Conservation (phyloP, 257 asterid species). For the Mitragyna speciosa region DNA sequence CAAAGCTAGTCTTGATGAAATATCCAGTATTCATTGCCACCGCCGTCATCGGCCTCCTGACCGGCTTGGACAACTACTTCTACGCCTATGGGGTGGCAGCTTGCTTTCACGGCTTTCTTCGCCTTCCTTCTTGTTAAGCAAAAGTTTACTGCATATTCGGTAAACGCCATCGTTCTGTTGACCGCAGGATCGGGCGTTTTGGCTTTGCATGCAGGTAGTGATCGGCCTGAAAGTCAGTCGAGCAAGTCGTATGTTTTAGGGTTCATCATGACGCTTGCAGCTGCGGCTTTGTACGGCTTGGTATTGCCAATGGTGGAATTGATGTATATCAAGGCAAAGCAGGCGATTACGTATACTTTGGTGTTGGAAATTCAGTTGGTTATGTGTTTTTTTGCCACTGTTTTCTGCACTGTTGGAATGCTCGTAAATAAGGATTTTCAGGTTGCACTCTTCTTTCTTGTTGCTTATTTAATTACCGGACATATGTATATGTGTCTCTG, state of each 20-base stretch:
- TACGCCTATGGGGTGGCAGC: conserved; percentile 22
- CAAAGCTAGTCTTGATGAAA: conserved; percentile 22
- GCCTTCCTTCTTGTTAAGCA: conserved; percentile 34
- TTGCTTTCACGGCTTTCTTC: conserved; percentile 26
- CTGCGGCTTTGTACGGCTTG: conserved; percentile 29
- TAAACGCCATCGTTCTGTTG: conserved; percentile 27
- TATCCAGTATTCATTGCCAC: conserved; percentile 20
- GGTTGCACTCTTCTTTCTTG: conserved; percentile 12
- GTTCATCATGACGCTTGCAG: conserved; percentile 24
- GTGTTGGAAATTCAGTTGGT: conserved; percentile 30
- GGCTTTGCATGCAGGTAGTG: conserved; percentile 22
- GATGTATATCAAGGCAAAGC: conserved; percentile 23
- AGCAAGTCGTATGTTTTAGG: conserved; percentile 22
- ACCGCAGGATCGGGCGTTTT: conserved; percentile 23
- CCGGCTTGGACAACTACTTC: conserved; percentile 25
- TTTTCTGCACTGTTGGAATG: conserved; percentile 27
- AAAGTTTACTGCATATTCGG: conserved; percentile 26
- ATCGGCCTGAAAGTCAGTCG: conserved; percentile 24
- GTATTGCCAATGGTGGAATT: conserved; percentile 31
- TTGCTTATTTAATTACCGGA: too few relatives aligned
- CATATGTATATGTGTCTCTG: too few relatives aligned
- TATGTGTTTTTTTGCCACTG: conserved; percentile 26
- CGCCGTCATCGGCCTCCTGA: conserved; percentile 23
- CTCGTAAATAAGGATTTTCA: conserved; percentile 25
- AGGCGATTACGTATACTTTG: conserved; percentile 21